Evolutionary conservation across 805 yeast genomes (phyloP).

Genomic region (Wickerhamomyces queroliae): DNA sequence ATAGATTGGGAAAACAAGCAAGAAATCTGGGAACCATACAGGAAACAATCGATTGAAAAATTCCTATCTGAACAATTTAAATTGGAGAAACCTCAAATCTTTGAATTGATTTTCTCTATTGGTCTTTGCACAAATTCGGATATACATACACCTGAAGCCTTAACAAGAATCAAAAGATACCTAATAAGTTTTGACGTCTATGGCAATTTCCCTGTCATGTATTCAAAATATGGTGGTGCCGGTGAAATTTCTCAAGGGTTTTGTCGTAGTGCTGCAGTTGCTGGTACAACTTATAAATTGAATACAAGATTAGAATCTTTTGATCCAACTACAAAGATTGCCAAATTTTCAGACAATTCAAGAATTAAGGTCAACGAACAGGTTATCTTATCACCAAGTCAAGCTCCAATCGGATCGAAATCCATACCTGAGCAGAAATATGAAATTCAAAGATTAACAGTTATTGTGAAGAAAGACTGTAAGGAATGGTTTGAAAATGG

Average conservation of each 20-base stretch:
- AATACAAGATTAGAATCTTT: conserved; percentile 59
- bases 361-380: conserved; percentile 72
- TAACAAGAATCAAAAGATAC: conserved; percentile 78
- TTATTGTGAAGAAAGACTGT: conserved; percentile 82
- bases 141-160: conserved; percentile 66
- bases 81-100: conserved; percentile 66
- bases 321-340: conserved; percentile 63
- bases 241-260: conserved; percentile 96
- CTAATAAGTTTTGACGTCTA: conserved; percentile 82
- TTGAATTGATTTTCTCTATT: conserved; percentile 80
- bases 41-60: conserved; percentile 46
- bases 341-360: conserved; percentile 71
- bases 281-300: conserved; percentile 89
- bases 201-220: conserved; percentile 90
- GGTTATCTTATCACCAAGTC: conserved; percentile 72
- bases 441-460: conserved; percentile 69
- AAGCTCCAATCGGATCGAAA: conserved; percentile 37
- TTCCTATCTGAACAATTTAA: conserved; percentile 65
- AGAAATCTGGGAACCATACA: conserved; percentile 51
- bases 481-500: conserved; percentile 86
- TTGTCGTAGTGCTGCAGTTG: conserved; percentile 97
- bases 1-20: conserved; percentile 59
- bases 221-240: conserved; percentile 91
- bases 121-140: conserved; percentile 65
- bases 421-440: conserved; percentile 39